Base-by-base conservation (phyloP, 768 basidiomycete genomes). In the Mycena amicta region DNA sequence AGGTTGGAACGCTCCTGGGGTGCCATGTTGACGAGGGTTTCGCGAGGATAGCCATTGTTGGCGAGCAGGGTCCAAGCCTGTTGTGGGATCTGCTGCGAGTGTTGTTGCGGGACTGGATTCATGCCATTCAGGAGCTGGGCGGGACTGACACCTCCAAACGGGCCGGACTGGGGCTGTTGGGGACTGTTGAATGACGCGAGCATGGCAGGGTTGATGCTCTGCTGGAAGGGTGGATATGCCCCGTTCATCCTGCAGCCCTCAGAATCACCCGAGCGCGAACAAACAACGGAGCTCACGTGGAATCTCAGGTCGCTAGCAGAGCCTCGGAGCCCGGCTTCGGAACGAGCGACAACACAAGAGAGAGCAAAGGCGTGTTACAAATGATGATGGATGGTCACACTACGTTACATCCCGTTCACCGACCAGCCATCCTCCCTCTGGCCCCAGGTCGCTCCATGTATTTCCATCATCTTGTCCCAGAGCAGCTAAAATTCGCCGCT, bases 191-290 rank as follows among this genome's bases (percentile, higher is more conserved):
- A 64, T 4, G 58, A 60, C 55, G 62, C 62, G 55, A 64, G 62
- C 55, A 64, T 64, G 2, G 62, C 59, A 23, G 62, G 62, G 31
- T 64, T 64, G 18, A 64, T 60, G 39, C 62, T 50, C 50, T 64
- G 62, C 26, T 52, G 22, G 18, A 50, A 55, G 46, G 53, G 41
- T 37, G 54, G 43, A 16, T 59, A 60, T 8, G 52, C 15, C 26
- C 58, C 58, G 47, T 55, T 59, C 58, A 63, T 63, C 50, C 31
- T 29, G 26, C 33, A 18, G 33, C 33, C 33, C 33, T 37, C 43
- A 13, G 43, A 13, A 23, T 45, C 43, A 8, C 13, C 43, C 12
- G 22, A 6, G 12, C 43, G 22, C 8, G 20, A 8, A n/a, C 13
- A 45, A 23, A 45, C 43, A 45, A 23, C 43, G 6, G 15, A 45